A percentile compares a stretch with the other conserved stretches of the same genome.
Conservation (phyloP, 495 filamentous ascomycete species). For the Neurospora intermedia region DNA sequence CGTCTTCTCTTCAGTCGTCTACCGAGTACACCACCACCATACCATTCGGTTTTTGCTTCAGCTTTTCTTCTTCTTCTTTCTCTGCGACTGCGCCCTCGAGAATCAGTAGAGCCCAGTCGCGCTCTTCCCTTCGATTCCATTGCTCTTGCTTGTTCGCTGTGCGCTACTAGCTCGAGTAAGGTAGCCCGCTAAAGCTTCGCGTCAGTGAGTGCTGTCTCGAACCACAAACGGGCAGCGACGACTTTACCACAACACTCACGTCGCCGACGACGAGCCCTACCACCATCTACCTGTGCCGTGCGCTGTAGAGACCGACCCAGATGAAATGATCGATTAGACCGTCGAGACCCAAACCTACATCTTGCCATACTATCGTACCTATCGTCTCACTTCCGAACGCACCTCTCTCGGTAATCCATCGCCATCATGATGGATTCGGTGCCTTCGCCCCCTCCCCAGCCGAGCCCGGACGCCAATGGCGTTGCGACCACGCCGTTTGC, state of each 20-base stretch:
- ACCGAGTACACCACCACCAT: background rate
- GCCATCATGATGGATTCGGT: constrained; percentile 35
- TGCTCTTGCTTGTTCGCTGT: background rate
- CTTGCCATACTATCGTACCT: background rate
- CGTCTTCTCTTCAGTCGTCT: background rate
- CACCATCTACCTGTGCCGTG: background rate
- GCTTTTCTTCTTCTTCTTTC: background rate
- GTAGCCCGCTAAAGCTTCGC: background rate
- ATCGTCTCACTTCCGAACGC: background rate
- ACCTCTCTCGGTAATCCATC: background rate
- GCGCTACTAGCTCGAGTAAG: background rate
- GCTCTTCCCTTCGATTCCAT: background rate
- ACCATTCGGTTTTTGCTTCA: background rate
- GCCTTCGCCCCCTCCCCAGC: constrained; percentile 27
- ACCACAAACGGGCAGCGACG: background rate
- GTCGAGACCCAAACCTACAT: background rate
- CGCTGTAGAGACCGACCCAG: background rate
- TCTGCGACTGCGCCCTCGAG: background rate
- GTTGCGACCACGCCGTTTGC: constrained; percentile 32
- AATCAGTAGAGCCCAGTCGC: background rate
- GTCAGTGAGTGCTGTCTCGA: background rate
- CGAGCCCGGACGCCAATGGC: constrained; percentile 33
- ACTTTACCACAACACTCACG: background rate
- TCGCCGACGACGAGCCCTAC: background rate
- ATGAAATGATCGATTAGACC: background rate